Evolutionary conservation across 306 rosid species (phyloP).

Genomic region (Citrullus amarus): DNA sequence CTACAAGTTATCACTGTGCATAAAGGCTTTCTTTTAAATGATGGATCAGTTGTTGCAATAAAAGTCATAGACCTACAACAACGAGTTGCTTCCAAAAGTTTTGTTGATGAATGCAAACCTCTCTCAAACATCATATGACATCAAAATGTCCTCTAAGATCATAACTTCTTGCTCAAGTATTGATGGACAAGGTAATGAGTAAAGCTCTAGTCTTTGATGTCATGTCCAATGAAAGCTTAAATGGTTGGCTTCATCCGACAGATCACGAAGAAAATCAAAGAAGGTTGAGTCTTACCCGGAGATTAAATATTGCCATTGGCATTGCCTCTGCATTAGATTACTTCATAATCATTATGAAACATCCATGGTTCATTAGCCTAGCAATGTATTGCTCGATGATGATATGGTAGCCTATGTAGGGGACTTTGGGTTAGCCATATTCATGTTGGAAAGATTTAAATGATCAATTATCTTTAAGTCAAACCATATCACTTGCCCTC

Average conservation of each 20-base stretch:
- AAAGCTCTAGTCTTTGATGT: constrained; percentile 25
- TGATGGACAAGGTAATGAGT: constrained; percentile 20
- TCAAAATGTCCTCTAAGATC: constrained; percentile 32
- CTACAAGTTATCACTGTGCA: no score
- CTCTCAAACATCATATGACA: constrained; percentile 18
- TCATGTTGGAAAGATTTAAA: constrained; percentile 7
- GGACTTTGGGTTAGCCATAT: constrained; percentile 12
- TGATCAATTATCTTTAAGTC: not conserved
- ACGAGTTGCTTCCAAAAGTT: constrained; percentile 29
- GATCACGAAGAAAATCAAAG: not conserved
- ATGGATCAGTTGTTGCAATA: constrained; percentile 12
- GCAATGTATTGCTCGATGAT: constrained; percentile 18
- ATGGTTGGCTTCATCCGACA: constrained; percentile 17
- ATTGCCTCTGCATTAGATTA: constrained; percentile 26
- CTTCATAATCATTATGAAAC: constrained; percentile 20
- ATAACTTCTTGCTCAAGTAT: constrained; percentile 20
- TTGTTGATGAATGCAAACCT: constrained; percentile 26
- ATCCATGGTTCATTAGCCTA: constrained; percentile 21
- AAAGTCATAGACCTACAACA: constrained; percentile 30
- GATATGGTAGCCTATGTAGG: constrained; percentile 22
- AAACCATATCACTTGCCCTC: not conserved
- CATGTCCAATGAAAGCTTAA: constrained; percentile 26
- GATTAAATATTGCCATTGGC: constrained; percentile 17
- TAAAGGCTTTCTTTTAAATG: constrained; percentile 13
- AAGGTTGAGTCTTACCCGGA: constrained; percentile 17